A percentile compares a stretch with the other conserved stretches of the same genome.
These are phyloP conservation scores for Plasmodium chabaudi DNA, from an alignment of 169 alveolate species.

Conservation along the genomic window DNA sequence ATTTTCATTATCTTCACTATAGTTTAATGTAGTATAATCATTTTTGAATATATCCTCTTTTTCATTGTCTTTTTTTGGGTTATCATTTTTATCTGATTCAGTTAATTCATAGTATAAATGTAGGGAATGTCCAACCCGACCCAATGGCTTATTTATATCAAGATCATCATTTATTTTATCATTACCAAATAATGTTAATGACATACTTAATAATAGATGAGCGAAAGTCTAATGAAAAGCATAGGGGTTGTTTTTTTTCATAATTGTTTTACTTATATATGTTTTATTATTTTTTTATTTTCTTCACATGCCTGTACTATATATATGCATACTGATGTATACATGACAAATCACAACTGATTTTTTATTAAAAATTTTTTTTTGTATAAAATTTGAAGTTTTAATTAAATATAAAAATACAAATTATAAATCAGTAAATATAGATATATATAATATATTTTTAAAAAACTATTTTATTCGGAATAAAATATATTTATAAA, in stretches of 20 bases:
- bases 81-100: conserved; percentile 6
- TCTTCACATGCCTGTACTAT: not conserved
- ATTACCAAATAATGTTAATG: conserved; percentile 60
- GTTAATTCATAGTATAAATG: conserved; percentile 64
- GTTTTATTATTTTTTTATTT: not conserved
- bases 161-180: conserved; percentile 24
- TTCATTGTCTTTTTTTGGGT: conserved; percentile 10
- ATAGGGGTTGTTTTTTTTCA: not conserved
- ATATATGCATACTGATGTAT: no score
- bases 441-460: not conserved
- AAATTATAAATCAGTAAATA: no score
- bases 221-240: not conserved
- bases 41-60: not conserved
- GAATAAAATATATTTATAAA: conserved; percentile 8
- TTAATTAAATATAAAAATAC: no score
- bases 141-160: conserved; percentile 23
- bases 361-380: no score
- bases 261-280: not conserved
- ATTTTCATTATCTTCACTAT: conserved; percentile 1
- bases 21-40: not conserved
- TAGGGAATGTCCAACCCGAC: conserved; percentile 72
- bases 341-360: no score
- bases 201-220: conserved; percentile 31
- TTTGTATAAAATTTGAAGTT: no score
- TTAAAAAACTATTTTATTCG: not conserved